phyloP scores from a whole-genome alignment of 2,329 filamentous ascomycete species.

The Diplodia scrobiculata region DNA sequence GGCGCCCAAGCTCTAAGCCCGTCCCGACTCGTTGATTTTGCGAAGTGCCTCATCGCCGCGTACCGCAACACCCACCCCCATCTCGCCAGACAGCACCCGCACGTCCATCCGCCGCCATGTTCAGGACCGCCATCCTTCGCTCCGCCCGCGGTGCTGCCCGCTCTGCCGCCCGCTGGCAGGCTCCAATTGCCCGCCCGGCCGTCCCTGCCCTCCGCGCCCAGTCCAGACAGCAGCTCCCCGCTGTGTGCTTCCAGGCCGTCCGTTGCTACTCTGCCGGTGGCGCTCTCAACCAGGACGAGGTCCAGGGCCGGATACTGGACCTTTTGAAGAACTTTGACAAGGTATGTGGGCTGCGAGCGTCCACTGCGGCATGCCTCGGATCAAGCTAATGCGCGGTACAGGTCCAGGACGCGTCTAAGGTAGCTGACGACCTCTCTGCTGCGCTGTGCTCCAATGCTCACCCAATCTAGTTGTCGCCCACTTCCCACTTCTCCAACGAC shows the following conservation, averaged over 20 bases:
- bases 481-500: slow-evolving; percentile 93
- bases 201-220: slow-evolving; percentile 63
- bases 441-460: slow-evolving; percentile 34
- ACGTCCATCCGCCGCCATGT: slow-evolving; percentile 66
- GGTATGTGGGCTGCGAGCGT: slow-evolving; percentile 54
- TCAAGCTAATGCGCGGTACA: slow-evolving; percentile 46
- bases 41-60: slow-evolving; percentile 29
- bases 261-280: slow-evolving; percentile 85
- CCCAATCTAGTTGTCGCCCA: slow-evolving; percentile 69
- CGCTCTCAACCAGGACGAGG: slow-evolving; percentile 77
- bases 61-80: slow-evolving; percentile 30
- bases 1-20: slow-evolving; percentile 27
- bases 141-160: slow-evolving; percentile 62
- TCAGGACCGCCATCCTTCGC: slow-evolving; percentile 83
- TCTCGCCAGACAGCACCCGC: slow-evolving; percentile 34
- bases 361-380: slow-evolving; percentile 19
- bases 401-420: slow-evolving; percentile 65
- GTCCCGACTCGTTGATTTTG: slow-evolving; percentile 29
- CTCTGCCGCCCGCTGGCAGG: slow-evolving; percentile 47
- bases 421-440: slow-evolving; percentile 39
- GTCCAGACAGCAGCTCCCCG: slow-evolving; percentile 62
- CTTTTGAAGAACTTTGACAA: slow-evolving; percentile 97
- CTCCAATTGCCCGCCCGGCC: slow-evolving; percentile 61
- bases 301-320: slow-evolving; percentile 88
- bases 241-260: slow-evolving; percentile 67